Evolutionary conservation across 768 basidiomycete species (phyloP), one percentile per base, ranked within the genome.

Genomic region (Kwoniella europaea): DNA sequence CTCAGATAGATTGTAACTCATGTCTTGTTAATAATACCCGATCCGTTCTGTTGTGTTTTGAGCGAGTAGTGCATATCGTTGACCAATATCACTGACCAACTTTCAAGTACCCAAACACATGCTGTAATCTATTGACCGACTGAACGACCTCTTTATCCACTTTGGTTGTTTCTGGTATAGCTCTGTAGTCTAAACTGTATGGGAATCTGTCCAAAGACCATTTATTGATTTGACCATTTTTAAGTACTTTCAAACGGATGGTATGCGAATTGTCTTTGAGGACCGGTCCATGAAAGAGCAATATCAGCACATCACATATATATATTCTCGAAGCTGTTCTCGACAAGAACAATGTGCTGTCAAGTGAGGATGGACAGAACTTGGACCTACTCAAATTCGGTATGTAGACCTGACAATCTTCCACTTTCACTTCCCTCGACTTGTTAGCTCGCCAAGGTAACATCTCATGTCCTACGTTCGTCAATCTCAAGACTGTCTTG

Each of bases 41-140:
- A 18, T 50, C 10, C 4, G 9, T 50, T 50, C 13, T 7, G 35
- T 35, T 35, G 35, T 35, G 35, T 35, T 35, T 35, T 1, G 7
- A 9, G 35, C 35, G 46, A 50, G 46, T 50, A 50, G 46, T 56
- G 55, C 55, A 56, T 56, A 20, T 10, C 5, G 55, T 56, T 35
- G 35, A 56, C 4, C 55, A 13, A 60, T 35, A 60, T 35, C 59
- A 60, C 10, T 12, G 63, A 22, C 63, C 46, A 18, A 50, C 46
- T 18, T 50, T 50, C 46, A 68, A 6, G 4, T 42, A 29, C 15
- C 74, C 74, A 65, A 77, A 77, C 24, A 77, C 67, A 54, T 71
- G 66, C 64, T 77, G 73, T 29, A 77, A 62, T 60, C 76, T 67
- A 60, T 69, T 71, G 10, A 74, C 42, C 12, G 72, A 74, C 29